Conservation (phyloP, 768 basidiomycete genomes). For the Phylloporus scabripes region DNA sequence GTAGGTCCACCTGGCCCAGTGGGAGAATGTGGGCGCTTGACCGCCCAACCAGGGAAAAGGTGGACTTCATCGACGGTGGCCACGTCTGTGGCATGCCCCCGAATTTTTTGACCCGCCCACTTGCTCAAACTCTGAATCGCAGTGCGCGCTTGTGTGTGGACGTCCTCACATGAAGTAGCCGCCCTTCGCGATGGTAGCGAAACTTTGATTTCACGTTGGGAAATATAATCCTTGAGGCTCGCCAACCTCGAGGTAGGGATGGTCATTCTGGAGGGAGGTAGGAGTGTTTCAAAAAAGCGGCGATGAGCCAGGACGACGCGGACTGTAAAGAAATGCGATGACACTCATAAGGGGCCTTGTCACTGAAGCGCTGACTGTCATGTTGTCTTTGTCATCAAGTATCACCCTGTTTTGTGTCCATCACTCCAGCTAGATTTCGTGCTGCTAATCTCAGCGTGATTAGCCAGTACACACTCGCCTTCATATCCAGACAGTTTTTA, state of each 20-base stretch:
- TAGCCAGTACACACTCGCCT: not conserved
- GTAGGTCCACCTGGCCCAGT: slow-evolving; percentile 21
- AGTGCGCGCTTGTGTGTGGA: slow-evolving; percentile 17
- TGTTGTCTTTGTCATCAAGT: not conserved
- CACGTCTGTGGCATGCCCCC: slow-evolving; percentile 21
- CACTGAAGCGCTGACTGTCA: slow-evolving; percentile 1
- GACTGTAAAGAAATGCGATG: slow-evolving; percentile 6
- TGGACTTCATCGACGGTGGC: slow-evolving; percentile 43
- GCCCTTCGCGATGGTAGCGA: slow-evolving; percentile 17
- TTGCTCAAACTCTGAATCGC: slow-evolving; percentile 47
- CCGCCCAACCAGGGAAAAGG: slow-evolving; percentile 82
- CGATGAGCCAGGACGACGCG: not conserved
- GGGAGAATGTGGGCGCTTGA: slow-evolving; percentile 39
- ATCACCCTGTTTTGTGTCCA: slow-evolving; percentile 1
- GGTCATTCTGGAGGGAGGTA: slow-evolving; percentile 20
- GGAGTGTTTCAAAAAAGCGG: slow-evolving; percentile 2
- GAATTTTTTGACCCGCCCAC: slow-evolving; percentile 60
- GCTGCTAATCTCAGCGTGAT: not conserved
- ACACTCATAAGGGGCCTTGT: slow-evolving; percentile 4
- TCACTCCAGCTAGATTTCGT: no score
- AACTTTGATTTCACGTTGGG: slow-evolving; percentile 38
- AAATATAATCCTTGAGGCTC: slow-evolving; percentile 47
- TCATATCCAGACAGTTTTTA: no score
- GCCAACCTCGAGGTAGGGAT: slow-evolving; percentile 28
- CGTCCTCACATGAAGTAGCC: slow-evolving; percentile 16